Evolutionary conservation across 2,329 filamentous ascomycete species (phyloP).

Genomic region (Fusarium nodosum): DNA sequence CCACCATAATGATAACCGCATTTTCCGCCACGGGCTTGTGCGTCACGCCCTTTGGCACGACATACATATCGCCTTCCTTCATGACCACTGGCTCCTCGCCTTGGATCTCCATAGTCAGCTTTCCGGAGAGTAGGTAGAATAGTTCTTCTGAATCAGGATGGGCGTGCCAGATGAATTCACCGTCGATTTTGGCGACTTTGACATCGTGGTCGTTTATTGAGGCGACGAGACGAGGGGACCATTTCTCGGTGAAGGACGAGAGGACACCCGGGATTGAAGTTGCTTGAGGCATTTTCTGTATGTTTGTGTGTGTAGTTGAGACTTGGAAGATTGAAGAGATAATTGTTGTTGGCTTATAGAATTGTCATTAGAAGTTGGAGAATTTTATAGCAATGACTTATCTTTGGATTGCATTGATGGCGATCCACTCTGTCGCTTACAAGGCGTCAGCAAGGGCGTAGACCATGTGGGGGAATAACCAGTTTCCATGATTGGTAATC

Average conservation of each 20-base stretch:
- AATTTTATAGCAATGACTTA: not conserved
- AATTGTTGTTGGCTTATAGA: rapidly evolving
- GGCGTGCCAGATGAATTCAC: constrained; percentile 58
- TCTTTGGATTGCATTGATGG: not conserved
- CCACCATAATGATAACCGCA: constrained; percentile 57
- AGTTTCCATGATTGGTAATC: not conserved
- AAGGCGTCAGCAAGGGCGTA: constrained; percentile 30
- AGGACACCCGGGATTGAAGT: constrained; percentile 48
- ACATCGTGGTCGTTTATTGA: constrained; percentile 57
- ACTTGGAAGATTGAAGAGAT: rapidly evolving
- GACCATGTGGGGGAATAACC: not conserved
- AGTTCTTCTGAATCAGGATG: constrained; percentile 59
- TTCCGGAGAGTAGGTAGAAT: constrained; percentile 57
- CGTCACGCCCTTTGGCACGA: constrained; percentile 55
- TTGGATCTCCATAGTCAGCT: constrained; percentile 54
- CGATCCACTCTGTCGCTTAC: constrained; percentile 18
- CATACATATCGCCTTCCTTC: constrained; percentile 53
- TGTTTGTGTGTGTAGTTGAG: not conserved
- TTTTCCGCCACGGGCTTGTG: constrained; percentile 56
- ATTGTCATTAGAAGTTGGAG: not conserved
- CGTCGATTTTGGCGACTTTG: constrained; percentile 58
- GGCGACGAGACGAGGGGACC: constrained; percentile 53
- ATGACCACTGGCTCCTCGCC: constrained; percentile 48
- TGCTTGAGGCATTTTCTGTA: constrained; percentile 32
- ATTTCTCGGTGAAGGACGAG: constrained; percentile 50